Conservation (phyloP, 306 rosid species). For the Argentina anserina region DNA sequence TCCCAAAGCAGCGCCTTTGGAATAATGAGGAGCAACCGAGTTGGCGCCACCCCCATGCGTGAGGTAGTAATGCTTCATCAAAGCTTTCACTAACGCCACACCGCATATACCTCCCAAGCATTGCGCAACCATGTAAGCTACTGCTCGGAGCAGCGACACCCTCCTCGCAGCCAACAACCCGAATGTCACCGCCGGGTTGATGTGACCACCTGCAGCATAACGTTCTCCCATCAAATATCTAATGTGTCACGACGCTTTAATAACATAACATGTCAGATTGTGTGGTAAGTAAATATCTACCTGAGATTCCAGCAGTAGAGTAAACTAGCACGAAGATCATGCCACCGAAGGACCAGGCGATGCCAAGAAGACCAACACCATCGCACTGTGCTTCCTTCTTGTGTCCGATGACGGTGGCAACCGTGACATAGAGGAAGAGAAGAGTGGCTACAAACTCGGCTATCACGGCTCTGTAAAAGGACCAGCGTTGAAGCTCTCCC, state of each 20-base stretch:
- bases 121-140: slow-evolving; percentile 11
- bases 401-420: slow-evolving; percentile 21
- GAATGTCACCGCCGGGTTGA: slow-evolving; percentile 16
- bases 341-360: slow-evolving; percentile 19
- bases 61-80: slow-evolving; percentile 6
- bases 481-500: slow-evolving; percentile 15
- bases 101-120: slow-evolving; percentile 19
- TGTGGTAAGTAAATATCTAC: neutral
- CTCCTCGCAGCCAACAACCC: slow-evolving; percentile 17
- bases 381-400: neutral
- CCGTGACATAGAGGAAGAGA: slow-evolving; percentile 17
- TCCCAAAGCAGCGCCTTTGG: slow-evolving; percentile 3
- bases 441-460: slow-evolving; percentile 15
- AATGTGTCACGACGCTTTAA: neutral
- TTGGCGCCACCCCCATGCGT: slow-evolving; percentile 20
- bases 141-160: slow-evolving; percentile 4
- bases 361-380: slow-evolving; percentile 15
- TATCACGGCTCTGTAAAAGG: slow-evolving; percentile 21
- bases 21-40: neutral
- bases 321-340: slow-evolving; percentile 25
- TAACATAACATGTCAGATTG: neutral
- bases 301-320: slow-evolving; percentile 18
- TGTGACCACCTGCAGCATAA: neutral
- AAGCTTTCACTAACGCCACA: slow-evolving; percentile 6
- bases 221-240: too few species aligned